phyloP scores from a whole-genome alignment of 1,139 yeast species.

The Kurtzmaniella quercitrusa region DNA sequence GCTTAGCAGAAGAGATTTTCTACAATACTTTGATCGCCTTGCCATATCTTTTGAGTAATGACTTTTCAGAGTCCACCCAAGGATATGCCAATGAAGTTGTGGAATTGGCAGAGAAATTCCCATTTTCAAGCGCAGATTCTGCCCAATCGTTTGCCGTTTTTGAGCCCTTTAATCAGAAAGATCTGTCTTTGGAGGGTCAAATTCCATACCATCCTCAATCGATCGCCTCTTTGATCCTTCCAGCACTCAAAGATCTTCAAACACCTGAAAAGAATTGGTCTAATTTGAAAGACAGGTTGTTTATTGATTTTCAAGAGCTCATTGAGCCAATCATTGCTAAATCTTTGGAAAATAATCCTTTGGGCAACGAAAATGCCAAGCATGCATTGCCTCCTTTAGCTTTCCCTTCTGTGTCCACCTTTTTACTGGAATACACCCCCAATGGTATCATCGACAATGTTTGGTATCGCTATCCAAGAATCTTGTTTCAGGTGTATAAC shows the following conservation, averaged over 20 bases:
- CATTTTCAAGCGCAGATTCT: conserved; percentile 16
- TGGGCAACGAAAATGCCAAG: conserved; percentile 37
- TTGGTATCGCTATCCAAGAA: conserved; percentile 50
- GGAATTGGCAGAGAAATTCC: conserved; percentile 38
- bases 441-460: conserved; percentile 33
- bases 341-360: conserved; percentile 32
- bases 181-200: conserved; percentile 20
- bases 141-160: conserved; percentile 20
- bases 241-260: conserved; percentile 45
- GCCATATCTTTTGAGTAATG: conserved; percentile 63
- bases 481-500: conserved; percentile 63
- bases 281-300: conserved; percentile 22
- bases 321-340: conserved; percentile 35
- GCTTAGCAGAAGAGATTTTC: conserved; percentile 67
- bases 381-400: conserved; percentile 46
- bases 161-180: conserved; percentile 37
- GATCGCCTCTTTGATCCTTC: conserved; percentile 49
- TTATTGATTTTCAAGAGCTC: conserved; percentile 29
- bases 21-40: conserved; percentile 61
- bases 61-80: conserved; percentile 28
- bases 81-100: conserved; percentile 41
- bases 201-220: conserved; percentile 55
- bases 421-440: conserved; percentile 27
- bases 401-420: conserved; percentile 40
- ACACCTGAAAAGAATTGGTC: conserved; percentile 26